A percentile compares a stretch with the other conserved stretches of the same genome.
phyloP scores from a whole-genome alignment of 257 asterid species.

The Capsicum rhomboideum region DNA sequence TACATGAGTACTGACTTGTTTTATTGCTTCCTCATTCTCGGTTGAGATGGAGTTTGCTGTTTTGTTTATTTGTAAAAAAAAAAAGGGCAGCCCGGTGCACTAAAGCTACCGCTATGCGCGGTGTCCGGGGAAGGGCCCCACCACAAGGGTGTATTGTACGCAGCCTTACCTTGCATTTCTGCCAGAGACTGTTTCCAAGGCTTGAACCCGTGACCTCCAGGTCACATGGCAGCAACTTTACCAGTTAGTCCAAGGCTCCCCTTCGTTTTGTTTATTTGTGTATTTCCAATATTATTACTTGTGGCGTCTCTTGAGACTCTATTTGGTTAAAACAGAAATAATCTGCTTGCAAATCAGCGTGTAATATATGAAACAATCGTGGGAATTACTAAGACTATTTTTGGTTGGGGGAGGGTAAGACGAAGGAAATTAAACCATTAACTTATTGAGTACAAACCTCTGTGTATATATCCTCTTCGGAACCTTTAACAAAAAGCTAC shows the following conservation, averaged over 20 bases:
- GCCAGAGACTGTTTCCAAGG: too few species aligned
- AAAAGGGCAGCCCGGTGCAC: too few species aligned
- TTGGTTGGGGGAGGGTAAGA: background rate
- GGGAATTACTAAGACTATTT: background rate
- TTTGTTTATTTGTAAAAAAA: background rate
- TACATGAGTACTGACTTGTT: background rate
- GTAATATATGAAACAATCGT: background rate
- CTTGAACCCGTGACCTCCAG: too few species aligned
- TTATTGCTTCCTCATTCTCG: background rate
- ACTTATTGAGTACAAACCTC: background rate
- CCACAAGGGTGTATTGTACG: too few species aligned
- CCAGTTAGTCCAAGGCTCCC: too few species aligned
- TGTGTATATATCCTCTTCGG: background rate
- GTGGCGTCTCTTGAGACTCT: background rate
- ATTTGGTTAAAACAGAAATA: background rate
- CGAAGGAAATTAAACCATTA: background rate
- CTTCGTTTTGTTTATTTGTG: too few species aligned
- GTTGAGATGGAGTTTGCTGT: background rate
- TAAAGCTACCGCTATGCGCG: too few species aligned
- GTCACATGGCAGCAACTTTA: too few species aligned
- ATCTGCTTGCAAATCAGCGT: background rate
- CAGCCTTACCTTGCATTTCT: too few species aligned
- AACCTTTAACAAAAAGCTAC: background rate
- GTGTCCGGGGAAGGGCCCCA: too few species aligned
- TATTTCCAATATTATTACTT: background rate